These are phyloP conservation scores for Fusarium nodosum DNA, from an alignment of 2,329 filamentous ascomycete genomes.

Conservation along the genomic window DNA sequence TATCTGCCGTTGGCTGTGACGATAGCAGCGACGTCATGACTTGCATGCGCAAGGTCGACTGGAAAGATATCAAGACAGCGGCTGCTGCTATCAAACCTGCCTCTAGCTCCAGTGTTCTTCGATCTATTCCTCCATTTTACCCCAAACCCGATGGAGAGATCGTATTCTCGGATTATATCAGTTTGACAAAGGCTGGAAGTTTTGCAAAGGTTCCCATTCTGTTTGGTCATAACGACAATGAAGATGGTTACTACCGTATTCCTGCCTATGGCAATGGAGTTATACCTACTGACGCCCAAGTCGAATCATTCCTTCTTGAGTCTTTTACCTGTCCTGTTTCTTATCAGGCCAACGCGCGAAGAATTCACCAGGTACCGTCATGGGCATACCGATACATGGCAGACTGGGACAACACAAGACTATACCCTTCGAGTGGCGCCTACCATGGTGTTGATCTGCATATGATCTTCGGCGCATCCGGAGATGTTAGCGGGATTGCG, in stretches of 20 bases:
- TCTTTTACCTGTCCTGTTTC: slow-evolving; percentile 63
- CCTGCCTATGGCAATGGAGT: slow-evolving; percentile 57
- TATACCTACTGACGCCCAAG: slow-evolving; percentile 56
- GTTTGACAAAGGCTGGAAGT: slow-evolving; percentile 51
- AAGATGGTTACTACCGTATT: slow-evolving; percentile 63
- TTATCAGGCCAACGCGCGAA: slow-evolving; percentile 55
- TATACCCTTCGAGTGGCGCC: slow-evolving; percentile 61
- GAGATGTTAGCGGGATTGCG: slow-evolving; percentile 56
- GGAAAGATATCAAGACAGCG: slow-evolving; percentile 55
- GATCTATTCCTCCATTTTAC: slow-evolving; percentile 58
- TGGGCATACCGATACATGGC: slow-evolving; percentile 64
- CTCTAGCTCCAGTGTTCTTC: slow-evolving; percentile 54
- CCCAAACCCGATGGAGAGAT: slow-evolving; percentile 57
- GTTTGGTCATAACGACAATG: slow-evolving; percentile 60
- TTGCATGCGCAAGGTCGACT: slow-evolving; percentile 57
- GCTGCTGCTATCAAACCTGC: slow-evolving; percentile 54
- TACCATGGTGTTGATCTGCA: slow-evolving; percentile 65
- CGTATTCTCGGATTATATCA: slow-evolving; percentile 59
- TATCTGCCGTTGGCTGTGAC: slow-evolving; percentile 57
- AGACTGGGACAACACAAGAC: slow-evolving; percentile 63
- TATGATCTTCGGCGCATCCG: slow-evolving; percentile 61
- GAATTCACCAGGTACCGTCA: slow-evolving; percentile 52
- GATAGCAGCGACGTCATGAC: slow-evolving; percentile 49
- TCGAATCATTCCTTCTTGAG: slow-evolving; percentile 58
- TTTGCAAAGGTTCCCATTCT: slow-evolving; percentile 60